phyloP scores from a whole-genome alignment of 768 basidiomycete genomes.

The Saitozyma podzolica region DNA sequence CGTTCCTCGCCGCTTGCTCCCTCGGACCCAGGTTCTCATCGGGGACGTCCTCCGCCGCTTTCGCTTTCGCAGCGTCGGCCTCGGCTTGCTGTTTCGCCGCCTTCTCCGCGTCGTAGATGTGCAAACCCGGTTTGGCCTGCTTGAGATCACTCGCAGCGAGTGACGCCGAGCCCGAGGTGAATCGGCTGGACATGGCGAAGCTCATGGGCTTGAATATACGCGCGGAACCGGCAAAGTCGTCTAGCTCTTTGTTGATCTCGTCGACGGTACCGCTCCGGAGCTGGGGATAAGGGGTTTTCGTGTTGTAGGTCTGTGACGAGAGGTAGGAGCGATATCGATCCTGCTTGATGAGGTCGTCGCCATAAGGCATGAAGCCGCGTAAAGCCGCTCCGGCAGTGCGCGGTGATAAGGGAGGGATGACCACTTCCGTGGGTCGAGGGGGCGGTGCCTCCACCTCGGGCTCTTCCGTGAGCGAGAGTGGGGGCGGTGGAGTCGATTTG shows the following conservation, averaged over 20 bases:
- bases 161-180: conserved; percentile 71
- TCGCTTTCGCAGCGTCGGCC: conserved; percentile 22
- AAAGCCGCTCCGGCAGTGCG: conserved; percentile 83
- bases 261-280: conserved; percentile 65
- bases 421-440: conserved; percentile 53
- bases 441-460: conserved; percentile 33
- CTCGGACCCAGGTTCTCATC: conserved; percentile 64
- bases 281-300: conserved; percentile 56
- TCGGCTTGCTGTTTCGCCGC: conserved; percentile 36
- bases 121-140: conserved; percentile 53
- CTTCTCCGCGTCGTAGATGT: conserved; percentile 54
- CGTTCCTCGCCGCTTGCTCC: conserved; percentile 75
- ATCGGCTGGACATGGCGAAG: conserved; percentile 91
- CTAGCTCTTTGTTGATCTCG: conserved; percentile 76
- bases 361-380: conserved; percentile 85
- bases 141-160: conserved; percentile 46
- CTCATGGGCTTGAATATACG: conserved; percentile 86
- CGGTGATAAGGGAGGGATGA: conserved; percentile 67
- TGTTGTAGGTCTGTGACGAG: conserved; percentile 63
- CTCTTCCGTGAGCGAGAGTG: conserved; percentile 11
- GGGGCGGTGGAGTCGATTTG: conserved; percentile 11
- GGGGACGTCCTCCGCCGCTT: neutral
- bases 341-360: conserved; percentile 68
- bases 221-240: conserved; percentile 83
- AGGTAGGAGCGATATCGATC: conserved; percentile 82